Conservation (phyloP, 805 yeast species). For the Lipomyces mesembrius region DNA sequence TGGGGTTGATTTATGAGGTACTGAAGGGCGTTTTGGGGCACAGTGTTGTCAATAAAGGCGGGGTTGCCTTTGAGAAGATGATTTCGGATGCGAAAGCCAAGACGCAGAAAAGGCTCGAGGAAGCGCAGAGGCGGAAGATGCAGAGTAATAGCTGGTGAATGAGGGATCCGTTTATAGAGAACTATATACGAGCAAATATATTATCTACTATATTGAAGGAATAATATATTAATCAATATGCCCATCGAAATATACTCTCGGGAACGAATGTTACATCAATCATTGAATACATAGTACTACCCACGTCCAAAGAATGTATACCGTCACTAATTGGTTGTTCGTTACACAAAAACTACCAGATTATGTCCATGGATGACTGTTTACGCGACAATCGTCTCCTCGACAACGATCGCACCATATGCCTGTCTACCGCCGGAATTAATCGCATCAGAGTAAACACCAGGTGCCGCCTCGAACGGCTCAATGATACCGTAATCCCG, state of each 20-base stretch:
- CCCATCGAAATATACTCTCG: neutral
- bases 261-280: neutral
- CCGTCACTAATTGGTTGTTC: neutral
- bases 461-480: constrained; percentile 31
- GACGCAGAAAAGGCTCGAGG: constrained; percentile 10
- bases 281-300: neutral
- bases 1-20: constrained; percentile 56
- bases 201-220: neutral
- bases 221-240: neutral
- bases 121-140: constrained; percentile 7
- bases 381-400: constrained; percentile 14
- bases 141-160: neutral
- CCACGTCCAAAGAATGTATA: neutral
- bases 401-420: constrained; percentile 34
- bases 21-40: constrained; percentile 49
- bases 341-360: neutral
- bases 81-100: constrained; percentile 20
- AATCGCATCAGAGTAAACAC: constrained; percentile 34
- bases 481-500: constrained; percentile 29
- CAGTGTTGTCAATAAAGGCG: constrained; percentile 40
- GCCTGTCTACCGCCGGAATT: constrained; percentile 36
- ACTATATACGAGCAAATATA: neutral
- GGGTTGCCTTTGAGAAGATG: constrained; percentile 47
- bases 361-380: neutral
- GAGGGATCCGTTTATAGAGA: neutral